Evolutionary conservation across 192 early-diverging fungal genomes (phyloP).

Genomic region (Spizellomyces punctatus): DNA sequence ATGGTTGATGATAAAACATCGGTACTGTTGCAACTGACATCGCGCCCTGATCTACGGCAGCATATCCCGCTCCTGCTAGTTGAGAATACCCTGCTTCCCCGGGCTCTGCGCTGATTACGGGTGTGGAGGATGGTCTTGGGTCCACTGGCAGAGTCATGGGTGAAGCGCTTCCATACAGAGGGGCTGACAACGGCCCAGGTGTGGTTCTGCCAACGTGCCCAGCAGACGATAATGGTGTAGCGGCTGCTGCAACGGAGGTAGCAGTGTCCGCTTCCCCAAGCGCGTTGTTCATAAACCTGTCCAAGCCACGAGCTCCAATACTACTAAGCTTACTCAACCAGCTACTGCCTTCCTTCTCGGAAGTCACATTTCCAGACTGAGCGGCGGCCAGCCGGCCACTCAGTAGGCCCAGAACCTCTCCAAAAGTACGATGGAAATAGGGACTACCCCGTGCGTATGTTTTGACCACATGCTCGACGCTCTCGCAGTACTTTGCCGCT

Average conservation of each 20-base stretch:
- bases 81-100: neutral
- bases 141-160: neutral
- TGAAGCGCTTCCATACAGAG: neutral
- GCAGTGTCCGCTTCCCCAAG: conserved; percentile 45
- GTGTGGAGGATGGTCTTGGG: neutral
- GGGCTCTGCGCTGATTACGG: neutral
- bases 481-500: conserved; percentile 77
- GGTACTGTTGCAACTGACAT: no score
- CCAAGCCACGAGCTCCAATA: conserved; percentile 61
- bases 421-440: conserved; percentile 74
- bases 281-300: conserved; percentile 66
- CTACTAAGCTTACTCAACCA: conserved; percentile 50
- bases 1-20: no score
- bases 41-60: no score
- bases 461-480: conserved; percentile 72
- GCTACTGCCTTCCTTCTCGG: conserved; percentile 35
- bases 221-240: neutral
- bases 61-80: no score
- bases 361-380: conserved; percentile 12
- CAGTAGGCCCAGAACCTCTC: conserved; percentile 73
- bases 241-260: neutral
- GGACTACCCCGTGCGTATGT: conserved; percentile 75
- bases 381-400: conserved; percentile 54
- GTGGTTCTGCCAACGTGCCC: neutral
- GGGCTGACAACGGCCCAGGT: neutral